Base-by-base conservation (phyloP, 768 basidiomycete species). In the Tricholoma flavovirens region DNA sequence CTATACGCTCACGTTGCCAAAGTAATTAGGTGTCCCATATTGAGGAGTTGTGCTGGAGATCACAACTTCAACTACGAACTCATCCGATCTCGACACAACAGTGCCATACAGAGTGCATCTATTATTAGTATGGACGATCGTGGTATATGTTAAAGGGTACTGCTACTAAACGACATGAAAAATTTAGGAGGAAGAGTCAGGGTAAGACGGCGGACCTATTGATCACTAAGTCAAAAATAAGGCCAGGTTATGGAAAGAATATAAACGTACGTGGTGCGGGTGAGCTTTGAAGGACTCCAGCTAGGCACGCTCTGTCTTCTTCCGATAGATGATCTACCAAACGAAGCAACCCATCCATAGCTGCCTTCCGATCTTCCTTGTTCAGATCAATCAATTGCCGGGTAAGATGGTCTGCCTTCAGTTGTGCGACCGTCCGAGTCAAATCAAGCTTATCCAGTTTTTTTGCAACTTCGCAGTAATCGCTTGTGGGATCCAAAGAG, bases 1-100 rank as follows among this genome's bases (percentile, higher is more conserved):
- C 5, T 26, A 21, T 35, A 15, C 15, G 24, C 85, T 68, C 69
- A 93, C 91, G 91, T 93, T 71, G 92, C 92, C 56, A 94, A 73
- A 30, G 92, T 94, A 55, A 93, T 90, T 32, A 92, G 76, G 64
- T 93, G 91, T 1, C 90, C 90, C 89, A 92, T 90, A n/a, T n/a
- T n/a, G n/a, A n/a, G n/a, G n/a, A n/a, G n/a, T n/a, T n/a, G n/a
- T n/a, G n/a, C n/a, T n/a, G n/a, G n/a, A n/a, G n/a, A n/a, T n/a
- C n/a, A n/a, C n/a, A n/a, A n/a, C n/a, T n/a, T n/a, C n/a, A n/a
- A n/a, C n/a, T n/a, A n/a, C n/a, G n/a, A n/a, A n/a, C n/a, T n/a
- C n/a, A n/a, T n/a, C n/a, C n/a, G n/a, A n/a, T n/a, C 40, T 42
- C 17, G 19, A 42, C 19, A 42, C 24, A 24, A 45, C 43, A 45